phyloP scores from a whole-genome alignment of 306 rosid species.

The Gastrolobium villosum region DNA sequence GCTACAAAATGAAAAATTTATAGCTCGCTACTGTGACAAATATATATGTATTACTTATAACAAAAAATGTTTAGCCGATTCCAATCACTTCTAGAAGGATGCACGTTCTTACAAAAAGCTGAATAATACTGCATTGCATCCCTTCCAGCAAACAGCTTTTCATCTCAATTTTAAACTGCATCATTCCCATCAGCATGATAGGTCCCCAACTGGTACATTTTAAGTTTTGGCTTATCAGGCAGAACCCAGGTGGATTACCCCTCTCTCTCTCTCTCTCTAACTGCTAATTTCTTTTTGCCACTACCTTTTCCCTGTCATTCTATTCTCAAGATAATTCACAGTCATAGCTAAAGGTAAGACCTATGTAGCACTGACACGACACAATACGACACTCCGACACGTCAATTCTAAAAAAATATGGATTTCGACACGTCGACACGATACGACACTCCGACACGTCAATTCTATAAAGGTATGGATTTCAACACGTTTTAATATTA shows the following conservation, averaged over 20 bases:
- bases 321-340: constrained; percentile 23
- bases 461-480: no score
- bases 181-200: constrained; percentile 6
- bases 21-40: constrained; percentile 16
- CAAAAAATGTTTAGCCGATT: constrained; percentile 37
- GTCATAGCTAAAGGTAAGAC: not conserved
- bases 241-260: not conserved
- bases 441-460: no score
- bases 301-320: not conserved
- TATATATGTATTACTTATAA: constrained; percentile 19
- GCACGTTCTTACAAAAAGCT: constrained; percentile 6
- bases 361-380: no score
- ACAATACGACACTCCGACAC: no score
- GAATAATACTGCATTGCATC: not conserved
- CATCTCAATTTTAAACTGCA: constrained; percentile 30
- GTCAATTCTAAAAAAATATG: no score
- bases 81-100: constrained; percentile 29
- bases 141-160: constrained; percentile 6
- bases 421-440: no score
- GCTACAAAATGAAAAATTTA: constrained; percentile 61
- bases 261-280: not conserved
- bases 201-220: constrained; percentile 9
- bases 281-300: not conserved
- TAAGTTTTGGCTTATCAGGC: not conserved
- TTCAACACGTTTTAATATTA: no score